phyloP scores from a whole-genome alignment of 202 grass and related monocot genomes.

The Setaria italica region DNA sequence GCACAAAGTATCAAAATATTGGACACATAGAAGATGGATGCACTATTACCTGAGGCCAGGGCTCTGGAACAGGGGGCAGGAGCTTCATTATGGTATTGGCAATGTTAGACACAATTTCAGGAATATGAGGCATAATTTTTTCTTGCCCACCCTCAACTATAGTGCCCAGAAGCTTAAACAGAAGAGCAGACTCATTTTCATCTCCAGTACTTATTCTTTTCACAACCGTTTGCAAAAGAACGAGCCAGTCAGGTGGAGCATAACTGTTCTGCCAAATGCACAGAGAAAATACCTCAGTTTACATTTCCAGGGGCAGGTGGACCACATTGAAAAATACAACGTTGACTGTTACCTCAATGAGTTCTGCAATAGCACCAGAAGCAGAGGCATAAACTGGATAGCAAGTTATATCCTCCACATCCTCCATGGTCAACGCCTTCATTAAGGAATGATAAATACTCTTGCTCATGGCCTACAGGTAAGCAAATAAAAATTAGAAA shows the following conservation, averaged over 20 bases:
- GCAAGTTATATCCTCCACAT: slow-evolving; percentile 64
- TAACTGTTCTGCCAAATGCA: slow-evolving; percentile 70
- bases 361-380: slow-evolving; percentile 77
- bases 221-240: slow-evolving; percentile 69
- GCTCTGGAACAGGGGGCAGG: slow-evolving; percentile 68
- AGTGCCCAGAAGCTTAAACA: slow-evolving; percentile 86
- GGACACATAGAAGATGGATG: slow-evolving; percentile 22
- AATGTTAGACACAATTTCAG: slow-evolving; percentile 69
- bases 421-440: slow-evolving; percentile 61
- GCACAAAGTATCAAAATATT: slow-evolving; percentile 28
- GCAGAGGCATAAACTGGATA: slow-evolving; percentile 86
- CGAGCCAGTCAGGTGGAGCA: slow-evolving; percentile 66
- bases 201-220: slow-evolving; percentile 63
- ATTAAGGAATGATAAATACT: slow-evolving; percentile 83
- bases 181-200: slow-evolving; percentile 76
- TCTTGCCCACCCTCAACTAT: slow-evolving; percentile 76
- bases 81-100: slow-evolving; percentile 57
- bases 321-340: neutral
- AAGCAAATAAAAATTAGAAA: slow-evolving; percentile 37
- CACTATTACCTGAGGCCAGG: slow-evolving; percentile 87
- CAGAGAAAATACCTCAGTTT: slow-evolving; percentile 33
- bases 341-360: slow-evolving; percentile 71
- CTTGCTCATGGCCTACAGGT: slow-evolving; percentile 63
- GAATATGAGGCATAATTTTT: slow-evolving; percentile 65
- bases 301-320: slow-evolving; percentile 38